A percentile compares a stretch with the other conserved stretches of the same genome.
Conservation (phyloP, 805 yeast species). For the Candida suzukii region DNA sequence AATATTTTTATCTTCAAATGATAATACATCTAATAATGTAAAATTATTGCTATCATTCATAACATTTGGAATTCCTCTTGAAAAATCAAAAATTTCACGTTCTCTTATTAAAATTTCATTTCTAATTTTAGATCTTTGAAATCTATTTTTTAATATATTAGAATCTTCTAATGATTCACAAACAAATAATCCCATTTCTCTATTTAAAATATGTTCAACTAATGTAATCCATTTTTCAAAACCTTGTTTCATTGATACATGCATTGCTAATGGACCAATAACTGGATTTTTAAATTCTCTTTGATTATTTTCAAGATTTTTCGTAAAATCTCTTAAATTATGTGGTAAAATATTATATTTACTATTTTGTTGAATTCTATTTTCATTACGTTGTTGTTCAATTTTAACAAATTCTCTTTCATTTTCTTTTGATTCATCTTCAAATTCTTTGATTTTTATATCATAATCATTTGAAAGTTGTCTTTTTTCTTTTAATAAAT, state of each 20-base stretch:
- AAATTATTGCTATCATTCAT: no score
- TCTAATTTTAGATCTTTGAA: constrained; percentile 21
- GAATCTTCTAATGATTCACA: constrained; percentile 63
- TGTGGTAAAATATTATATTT: neutral
- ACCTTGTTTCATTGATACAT: constrained; percentile 48
- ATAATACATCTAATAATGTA: constrained; percentile 58
- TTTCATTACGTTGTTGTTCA: constrained; percentile 1
- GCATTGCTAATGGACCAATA: constrained; percentile 74
- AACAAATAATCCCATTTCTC: constrained; percentile 52
- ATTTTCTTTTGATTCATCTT: constrained; percentile 3
- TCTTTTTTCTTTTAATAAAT: neutral
- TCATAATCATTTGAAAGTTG: constrained; percentile 7
- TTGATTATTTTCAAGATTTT: neutral
- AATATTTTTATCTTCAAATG: constrained; percentile 46
- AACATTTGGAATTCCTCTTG: constrained; percentile 35
- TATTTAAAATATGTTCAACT: constrained; percentile 48
- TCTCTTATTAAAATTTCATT: constrained; percentile 42
- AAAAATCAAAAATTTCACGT: constrained; percentile 52
- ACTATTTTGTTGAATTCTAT: neutral
- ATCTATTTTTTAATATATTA: constrained; percentile 28
- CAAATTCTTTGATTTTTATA: constrained; percentile 4
- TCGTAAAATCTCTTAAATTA: neutral
- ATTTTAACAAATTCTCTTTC: constrained; percentile 2
- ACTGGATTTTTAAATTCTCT: constrained; percentile 35
- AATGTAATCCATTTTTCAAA: constrained; percentile 51